These are phyloP conservation scores for Pythium aristosporum DNA, from an alignment of 352 stramenopile species.

Conservation along the genomic window DNA sequence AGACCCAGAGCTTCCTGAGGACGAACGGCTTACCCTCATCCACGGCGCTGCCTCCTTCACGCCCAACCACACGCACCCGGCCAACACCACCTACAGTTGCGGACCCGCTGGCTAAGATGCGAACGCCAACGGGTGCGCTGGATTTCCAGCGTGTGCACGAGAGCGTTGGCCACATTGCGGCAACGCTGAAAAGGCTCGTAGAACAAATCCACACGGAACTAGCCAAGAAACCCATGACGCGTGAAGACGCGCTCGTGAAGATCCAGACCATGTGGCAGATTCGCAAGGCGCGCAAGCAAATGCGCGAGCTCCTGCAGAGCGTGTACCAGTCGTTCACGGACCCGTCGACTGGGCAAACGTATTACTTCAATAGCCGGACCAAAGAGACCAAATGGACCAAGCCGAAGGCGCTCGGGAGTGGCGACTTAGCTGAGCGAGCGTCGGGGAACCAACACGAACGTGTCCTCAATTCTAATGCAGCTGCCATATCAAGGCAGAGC, in stretches of 20 bases:
- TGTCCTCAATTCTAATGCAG: not conserved
- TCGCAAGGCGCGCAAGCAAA: slow-evolving; percentile 62
- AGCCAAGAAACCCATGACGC: slow-evolving; percentile 43
- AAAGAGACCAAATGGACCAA: slow-evolving; percentile 71
- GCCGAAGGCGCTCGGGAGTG: slow-evolving; percentile 37
- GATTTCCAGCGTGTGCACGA: slow-evolving; percentile 48
- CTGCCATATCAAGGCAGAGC: slow-evolving; percentile 11
- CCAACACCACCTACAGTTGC: not conserved
- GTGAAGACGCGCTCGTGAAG: slow-evolving; percentile 53
- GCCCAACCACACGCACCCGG: not conserved
- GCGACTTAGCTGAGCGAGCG: not conserved
- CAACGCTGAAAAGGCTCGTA: slow-evolving; percentile 42
- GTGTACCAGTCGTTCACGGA: slow-evolving; percentile 66
- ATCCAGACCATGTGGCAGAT: slow-evolving; percentile 82
- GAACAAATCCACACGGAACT: slow-evolving; percentile 50
- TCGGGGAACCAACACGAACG: slow-evolving; percentile 10
- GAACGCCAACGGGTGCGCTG: slow-evolving; percentile 23
- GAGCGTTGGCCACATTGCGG: slow-evolving; percentile 38
- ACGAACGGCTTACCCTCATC: not conserved
- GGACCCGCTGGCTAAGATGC: slow-evolving; percentile 5
- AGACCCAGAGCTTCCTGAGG: slow-evolving; percentile 45
- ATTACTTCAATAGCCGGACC: slow-evolving; percentile 82
- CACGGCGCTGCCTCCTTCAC: not conserved
- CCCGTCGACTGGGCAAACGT: slow-evolving; percentile 54
- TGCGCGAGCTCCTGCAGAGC: slow-evolving; percentile 53